Evolutionary conservation across 176 grass and related monocot genomes (phyloP).

Genomic region (Triticum monococcum): DNA sequence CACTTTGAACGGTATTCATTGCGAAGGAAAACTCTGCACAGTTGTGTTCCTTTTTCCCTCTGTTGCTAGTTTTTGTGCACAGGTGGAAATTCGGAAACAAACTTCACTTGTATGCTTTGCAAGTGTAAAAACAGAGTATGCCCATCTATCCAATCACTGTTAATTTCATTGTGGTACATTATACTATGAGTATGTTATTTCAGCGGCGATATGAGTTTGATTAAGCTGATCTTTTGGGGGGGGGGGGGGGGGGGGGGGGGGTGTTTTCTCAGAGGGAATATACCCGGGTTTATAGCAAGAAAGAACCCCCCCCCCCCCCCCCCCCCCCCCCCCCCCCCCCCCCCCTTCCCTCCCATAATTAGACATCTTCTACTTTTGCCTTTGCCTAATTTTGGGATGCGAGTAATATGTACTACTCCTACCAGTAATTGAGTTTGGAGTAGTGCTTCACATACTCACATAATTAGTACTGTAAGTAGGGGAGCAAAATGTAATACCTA

Average conservation of each 20-base stretch:
- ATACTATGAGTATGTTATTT: neutral
- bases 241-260: no score
- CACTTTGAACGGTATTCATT: no score
- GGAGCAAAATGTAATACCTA: no score
- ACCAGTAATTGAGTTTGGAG: neutral
- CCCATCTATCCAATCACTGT: neutral
- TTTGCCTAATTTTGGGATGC: constrained; percentile 1
- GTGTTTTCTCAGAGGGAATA: neutral
- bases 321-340: neutral
- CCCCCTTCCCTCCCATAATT: neutral
- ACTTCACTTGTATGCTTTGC: neutral
- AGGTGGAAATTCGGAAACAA: no score
- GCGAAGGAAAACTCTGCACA: no score
- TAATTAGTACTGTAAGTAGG: no score
- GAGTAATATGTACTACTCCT: neutral
- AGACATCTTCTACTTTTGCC: neutral
- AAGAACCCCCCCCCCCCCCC: neutral
- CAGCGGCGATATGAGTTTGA: neutral
- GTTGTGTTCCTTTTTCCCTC: no score
- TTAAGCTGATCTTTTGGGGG: neutral
- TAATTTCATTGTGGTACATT: neutral
- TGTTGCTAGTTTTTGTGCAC: no score
- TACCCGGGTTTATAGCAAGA: neutral
- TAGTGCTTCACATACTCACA: neutral
- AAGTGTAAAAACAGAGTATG: neutral